These are phyloP conservation scores for Pythium scleroteichum DNA, from an alignment of 352 stramenopile species.

Conservation along the genomic window DNA sequence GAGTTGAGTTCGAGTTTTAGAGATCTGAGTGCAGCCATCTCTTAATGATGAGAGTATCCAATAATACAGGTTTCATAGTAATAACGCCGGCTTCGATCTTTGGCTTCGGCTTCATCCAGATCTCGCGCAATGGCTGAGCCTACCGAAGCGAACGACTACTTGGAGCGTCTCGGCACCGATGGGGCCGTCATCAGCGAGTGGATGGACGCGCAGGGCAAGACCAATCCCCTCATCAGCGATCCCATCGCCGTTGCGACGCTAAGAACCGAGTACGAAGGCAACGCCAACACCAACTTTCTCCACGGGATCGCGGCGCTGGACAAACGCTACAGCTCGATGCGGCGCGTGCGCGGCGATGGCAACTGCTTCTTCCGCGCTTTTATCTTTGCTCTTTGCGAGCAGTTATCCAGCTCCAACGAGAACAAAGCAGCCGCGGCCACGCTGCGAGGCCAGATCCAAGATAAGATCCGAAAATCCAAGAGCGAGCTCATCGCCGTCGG, in stretches of 20 bases:
- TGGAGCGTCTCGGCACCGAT: constrained; percentile 7
- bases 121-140: constrained; percentile 9
- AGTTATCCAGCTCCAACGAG: constrained; percentile 44
- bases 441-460: constrained; percentile 46
- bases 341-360: constrained; percentile 86
- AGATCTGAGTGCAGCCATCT: constrained; percentile 18
- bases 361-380: constrained; percentile 93
- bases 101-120: not conserved
- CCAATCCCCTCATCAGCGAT: constrained; percentile 51
- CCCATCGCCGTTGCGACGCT: constrained; percentile 56
- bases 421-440: constrained; percentile 22
- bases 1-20: constrained; percentile 18
- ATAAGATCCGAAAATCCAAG: constrained; percentile 72
- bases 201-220: constrained; percentile 22
- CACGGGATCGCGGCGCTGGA: constrained; percentile 66
- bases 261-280: constrained; percentile 72
- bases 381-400: constrained; percentile 88
- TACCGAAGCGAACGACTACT: constrained; percentile 9
- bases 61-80: constrained; percentile 25
- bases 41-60: constrained; percentile 15
- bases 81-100: not conserved
- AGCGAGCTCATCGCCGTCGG: constrained; percentile 74
- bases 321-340: constrained; percentile 67
- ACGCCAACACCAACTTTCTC: constrained; percentile 75
- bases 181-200: constrained; percentile 16